Evolutionary conservation across 306 rosid species (phyloP), one percentile per base, ranked within the genome.

Genomic region (Sophora flavescens): DNA sequence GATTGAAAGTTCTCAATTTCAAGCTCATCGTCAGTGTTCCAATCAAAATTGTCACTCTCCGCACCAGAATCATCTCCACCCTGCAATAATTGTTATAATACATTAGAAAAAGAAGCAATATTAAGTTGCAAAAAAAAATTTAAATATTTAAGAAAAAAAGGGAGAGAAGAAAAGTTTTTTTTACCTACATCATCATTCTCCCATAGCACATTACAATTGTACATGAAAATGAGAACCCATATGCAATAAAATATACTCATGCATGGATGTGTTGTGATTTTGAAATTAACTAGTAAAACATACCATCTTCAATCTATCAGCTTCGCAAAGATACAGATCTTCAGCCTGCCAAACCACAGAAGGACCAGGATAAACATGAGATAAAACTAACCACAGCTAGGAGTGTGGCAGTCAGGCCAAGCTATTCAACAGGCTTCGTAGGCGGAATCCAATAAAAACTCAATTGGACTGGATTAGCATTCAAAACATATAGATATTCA

Each of bases 21-120:
- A 32, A 77, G 84, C 80, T 94, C 98, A 39, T 94, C 98, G 8
- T 94, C 98, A 7, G 91, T 83, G 79, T 88, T 91, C 98, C 97
- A 94, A 78, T 94, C 97, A 72, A 82, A 60, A 33, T 84, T 77
- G 41, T 86, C 93, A 80, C 78, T 64, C 53, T 82, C 89, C 59
- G 63, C 71, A 56, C 85, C 97, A 83, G 91, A 91, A 78, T 83
- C 62, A 68, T 79, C 87, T 38, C 81, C 93, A 63, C 68, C 89
- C 98, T 94, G 89, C 89, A 71, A 82, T 45, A 58, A 39, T 8
- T 38, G 70, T 50, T 18, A 48, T 22, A 22, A 22, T 65, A 15
- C 68, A 84, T 48, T 28, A 45, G 41, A 51, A 58, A 65, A 70
- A 44, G n/a, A 70, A 75, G 15, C 11, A 26, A 57, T 72, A 33